phyloP scores from a whole-genome alignment of 1,139 yeast species.

The Debaryomycetaceae sp. region DNA sequence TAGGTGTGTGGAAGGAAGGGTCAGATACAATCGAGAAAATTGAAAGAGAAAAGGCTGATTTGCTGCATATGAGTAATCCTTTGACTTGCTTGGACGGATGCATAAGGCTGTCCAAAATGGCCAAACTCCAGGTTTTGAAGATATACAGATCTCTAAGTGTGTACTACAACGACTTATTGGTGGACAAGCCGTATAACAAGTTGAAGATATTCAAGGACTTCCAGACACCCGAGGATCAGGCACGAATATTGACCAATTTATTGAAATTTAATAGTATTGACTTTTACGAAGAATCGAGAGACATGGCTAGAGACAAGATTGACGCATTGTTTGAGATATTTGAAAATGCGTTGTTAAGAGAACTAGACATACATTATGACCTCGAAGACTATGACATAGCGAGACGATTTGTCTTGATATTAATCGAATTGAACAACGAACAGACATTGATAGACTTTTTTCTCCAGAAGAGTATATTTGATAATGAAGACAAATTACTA shows the following conservation, averaged over 20 bases:
- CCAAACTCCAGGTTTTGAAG: constrained; percentile 41
- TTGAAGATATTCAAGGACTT: constrained; percentile 46
- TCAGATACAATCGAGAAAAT: background rate
- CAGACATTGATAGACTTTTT: constrained; percentile 47
- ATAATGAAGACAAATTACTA: constrained; percentile 31
- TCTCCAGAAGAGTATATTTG: constrained; percentile 43
- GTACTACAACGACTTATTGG: constrained; percentile 44
- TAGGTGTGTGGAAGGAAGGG: constrained; percentile 48
- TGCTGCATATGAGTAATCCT: constrained; percentile 21
- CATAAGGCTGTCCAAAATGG: constrained; percentile 37
- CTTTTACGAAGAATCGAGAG: constrained; percentile 29
- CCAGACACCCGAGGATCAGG: constrained; percentile 49
- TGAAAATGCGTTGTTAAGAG: constrained; percentile 68
- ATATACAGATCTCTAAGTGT: constrained; percentile 43
- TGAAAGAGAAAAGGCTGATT: constrained; percentile 3
- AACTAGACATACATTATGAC: constrained; percentile 62
- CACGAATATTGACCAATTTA: constrained; percentile 40
- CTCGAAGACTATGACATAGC: constrained; percentile 43
- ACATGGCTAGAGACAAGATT: constrained; percentile 43
- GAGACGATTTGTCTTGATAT: constrained; percentile 31
- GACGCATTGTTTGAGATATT: constrained; percentile 66
- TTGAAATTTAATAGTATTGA: constrained; percentile 39
- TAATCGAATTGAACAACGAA: constrained; percentile 37
- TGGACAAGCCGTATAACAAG: constrained; percentile 46
- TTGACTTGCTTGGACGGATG: constrained; percentile 39